Evolutionary conservation across 345 rosid genomes (phyloP), one percentile per base, ranked within the genome.

Genomic region (Eutrema heterophyllum): DNA sequence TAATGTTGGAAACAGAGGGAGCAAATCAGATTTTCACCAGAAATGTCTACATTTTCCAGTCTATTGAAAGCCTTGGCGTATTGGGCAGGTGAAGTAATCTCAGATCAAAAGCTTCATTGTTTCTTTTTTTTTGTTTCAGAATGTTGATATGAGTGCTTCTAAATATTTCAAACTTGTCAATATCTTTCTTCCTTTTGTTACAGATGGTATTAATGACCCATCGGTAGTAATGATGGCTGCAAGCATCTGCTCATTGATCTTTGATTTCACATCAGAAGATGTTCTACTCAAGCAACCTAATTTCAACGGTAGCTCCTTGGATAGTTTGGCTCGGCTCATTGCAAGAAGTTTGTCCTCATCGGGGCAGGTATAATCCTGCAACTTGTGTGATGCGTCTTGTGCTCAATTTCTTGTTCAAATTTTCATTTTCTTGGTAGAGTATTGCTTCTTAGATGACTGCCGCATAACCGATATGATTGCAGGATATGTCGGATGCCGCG

Each of bases 261-360:
- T 92, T 45, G 97, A 87, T 68, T 72, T 64, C 40, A 86, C 87
- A 56, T 91, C 99, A 44, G 96, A 92, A 77, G 88, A 81, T 62
- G 85, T 86, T 75, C 89, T 92, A 64, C 78, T 80, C n/a, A 78
- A 78, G 67, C 86, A 80, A 81, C 82, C 83, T 9, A 64, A 63
- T 68, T 85, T 88, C 58, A 73, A 70, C 46, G 26, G 14, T 26
- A 74, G 76, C 74, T 76, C 84, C 26, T 74, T 87, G 21, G 60
- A 62, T 52, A 76, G 71, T 44, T 77, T 95, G 9, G 83, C 82
- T 27, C 60, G 26, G 64, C 82, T 92, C 74, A 71, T 89, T 9
- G 84, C 81, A 26, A 84, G 81, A 82, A 87, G 96, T 80, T 72
- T 91, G 45, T 80, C 86, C 40, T 77, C 84, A 54, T 29, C 75